phyloP scores from a whole-genome alignment of 345 rosid species.

The Acer campestre region DNA sequence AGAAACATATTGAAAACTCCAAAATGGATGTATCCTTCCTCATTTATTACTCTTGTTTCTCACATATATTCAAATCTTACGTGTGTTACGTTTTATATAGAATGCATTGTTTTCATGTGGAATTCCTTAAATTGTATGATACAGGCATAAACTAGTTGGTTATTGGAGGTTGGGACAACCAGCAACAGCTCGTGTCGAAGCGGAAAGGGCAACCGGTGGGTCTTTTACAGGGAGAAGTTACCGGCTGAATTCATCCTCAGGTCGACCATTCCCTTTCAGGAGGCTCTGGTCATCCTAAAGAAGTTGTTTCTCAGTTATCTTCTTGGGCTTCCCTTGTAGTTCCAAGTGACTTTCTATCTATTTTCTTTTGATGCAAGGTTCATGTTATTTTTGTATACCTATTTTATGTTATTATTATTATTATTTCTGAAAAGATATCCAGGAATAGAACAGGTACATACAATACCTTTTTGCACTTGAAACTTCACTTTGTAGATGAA shows the following conservation, averaged over 20 bases:
- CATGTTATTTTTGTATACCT: too few relatives aligned
- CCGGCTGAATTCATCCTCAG: constrained; percentile 25
- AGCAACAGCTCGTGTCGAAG: constrained; percentile 18
- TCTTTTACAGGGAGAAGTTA: constrained; percentile 36
- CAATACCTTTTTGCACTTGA: too few relatives aligned
- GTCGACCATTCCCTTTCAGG: neutral
- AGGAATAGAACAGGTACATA: too few relatives aligned
- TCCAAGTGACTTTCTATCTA: too few relatives aligned
- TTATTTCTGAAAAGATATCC: too few relatives aligned
- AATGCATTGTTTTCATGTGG: too few relatives aligned
- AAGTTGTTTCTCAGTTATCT: neutral
- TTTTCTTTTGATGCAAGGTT: too few relatives aligned
- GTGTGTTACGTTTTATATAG: too few relatives aligned
- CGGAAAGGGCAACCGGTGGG: constrained; percentile 24
- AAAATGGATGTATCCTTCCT: constrained; percentile 84
- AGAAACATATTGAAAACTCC: constrained; percentile 78
- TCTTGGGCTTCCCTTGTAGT: too few relatives aligned
- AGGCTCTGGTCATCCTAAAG: constrained; percentile 2
- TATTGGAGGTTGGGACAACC: constrained; percentile 28
- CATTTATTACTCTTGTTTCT: constrained; percentile 20
- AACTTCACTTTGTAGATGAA: too few relatives aligned
- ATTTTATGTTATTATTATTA: too few relatives aligned
- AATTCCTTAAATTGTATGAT: constrained; percentile 21
- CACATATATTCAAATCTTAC: too few relatives aligned
- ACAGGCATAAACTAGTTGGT: constrained; percentile 37